These are phyloP conservation scores for Bathelium albidoporum DNA, from an alignment of 495 filamentous ascomycete genomes.

Conservation along the genomic window DNA sequence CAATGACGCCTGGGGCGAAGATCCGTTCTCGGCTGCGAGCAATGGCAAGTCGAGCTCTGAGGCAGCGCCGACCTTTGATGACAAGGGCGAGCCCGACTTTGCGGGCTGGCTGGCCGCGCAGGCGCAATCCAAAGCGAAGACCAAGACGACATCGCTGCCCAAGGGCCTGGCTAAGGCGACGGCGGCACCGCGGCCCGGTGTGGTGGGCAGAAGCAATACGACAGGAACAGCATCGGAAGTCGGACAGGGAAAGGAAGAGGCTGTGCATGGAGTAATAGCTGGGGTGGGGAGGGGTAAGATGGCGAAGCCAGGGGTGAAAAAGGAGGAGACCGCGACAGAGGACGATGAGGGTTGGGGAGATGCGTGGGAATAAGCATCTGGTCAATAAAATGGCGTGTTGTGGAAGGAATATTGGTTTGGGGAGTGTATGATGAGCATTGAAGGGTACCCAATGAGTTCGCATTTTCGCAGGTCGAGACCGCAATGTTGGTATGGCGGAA, in stretches of 20 bases:
- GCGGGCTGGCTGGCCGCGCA: slow-evolving; percentile 86
- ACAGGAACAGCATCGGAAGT: slow-evolving; percentile 22
- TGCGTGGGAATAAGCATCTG: slow-evolving; percentile 41
- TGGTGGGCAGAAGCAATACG: slow-evolving; percentile 26
- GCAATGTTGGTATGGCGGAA: neutral
- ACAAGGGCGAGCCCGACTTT: slow-evolving; percentile 83
- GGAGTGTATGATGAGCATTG: neutral
- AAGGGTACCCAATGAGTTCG: neutral
- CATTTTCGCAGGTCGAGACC: neutral
- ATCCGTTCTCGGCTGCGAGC: slow-evolving; percentile 10
- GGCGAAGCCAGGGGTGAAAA: slow-evolving; percentile 26
- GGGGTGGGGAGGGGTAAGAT: slow-evolving; percentile 23
- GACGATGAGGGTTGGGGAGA: slow-evolving; percentile 56
- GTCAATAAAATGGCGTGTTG: neutral
- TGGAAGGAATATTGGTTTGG: too few relatives aligned
- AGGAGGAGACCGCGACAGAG: slow-evolving; percentile 47
- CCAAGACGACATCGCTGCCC: slow-evolving; percentile 51
- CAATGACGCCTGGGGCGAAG: slow-evolving; percentile 34
- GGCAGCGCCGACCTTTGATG: slow-evolving; percentile 52
- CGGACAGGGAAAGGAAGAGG: slow-evolving; percentile 11
- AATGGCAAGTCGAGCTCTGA: slow-evolving; percentile 25
- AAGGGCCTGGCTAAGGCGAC: slow-evolving; percentile 60
- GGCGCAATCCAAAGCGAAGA: slow-evolving; percentile 53
- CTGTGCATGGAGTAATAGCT: slow-evolving; percentile 32
- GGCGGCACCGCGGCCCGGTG: slow-evolving; percentile 15